Evolutionary conservation across 108 stramenopile species (phyloP).

Genomic region (Craspedostauros australis): DNA sequence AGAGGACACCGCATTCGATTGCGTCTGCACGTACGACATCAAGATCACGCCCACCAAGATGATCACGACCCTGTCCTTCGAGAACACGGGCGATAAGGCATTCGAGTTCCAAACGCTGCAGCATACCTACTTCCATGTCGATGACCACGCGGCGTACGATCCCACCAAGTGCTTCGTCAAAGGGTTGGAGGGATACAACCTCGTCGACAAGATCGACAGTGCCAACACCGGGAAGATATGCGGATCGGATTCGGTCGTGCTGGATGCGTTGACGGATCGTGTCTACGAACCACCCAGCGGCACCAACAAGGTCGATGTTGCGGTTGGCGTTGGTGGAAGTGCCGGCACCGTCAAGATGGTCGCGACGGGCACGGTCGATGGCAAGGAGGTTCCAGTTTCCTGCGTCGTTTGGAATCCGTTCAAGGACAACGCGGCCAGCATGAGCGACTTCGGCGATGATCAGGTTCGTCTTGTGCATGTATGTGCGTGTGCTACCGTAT

Average conservation of each 20-base stretch:
- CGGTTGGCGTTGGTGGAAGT: conserved; percentile 30
- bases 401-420: conserved; percentile 72
- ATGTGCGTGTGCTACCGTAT: background rate
- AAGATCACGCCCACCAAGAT: conserved; percentile 35
- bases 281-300: conserved; percentile 55
- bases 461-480: conserved; percentile 6
- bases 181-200: conserved; percentile 49
- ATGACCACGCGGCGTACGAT: conserved; percentile 48
- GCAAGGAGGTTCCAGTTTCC: conserved; percentile 38
- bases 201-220: conserved; percentile 61
- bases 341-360: conserved; percentile 27
- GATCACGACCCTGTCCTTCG: conserved; percentile 48
- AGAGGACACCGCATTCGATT: conserved; percentile 26
- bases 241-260: conserved; percentile 40
- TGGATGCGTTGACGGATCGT: conserved; percentile 42
- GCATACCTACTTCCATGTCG: conserved; percentile 67
- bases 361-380: conserved; percentile 47
- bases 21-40: conserved; percentile 33
- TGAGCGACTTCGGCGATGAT: conserved; percentile 74
- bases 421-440: conserved; percentile 52
- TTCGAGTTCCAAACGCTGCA: conserved; percentile 67
- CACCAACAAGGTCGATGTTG: conserved; percentile 38
- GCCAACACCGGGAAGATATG: conserved; percentile 26
- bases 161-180: conserved; percentile 45
- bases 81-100: conserved; percentile 45